Evolutionary conservation across 208 protist species (phyloP), one percentile per base, ranked within the genome.

Genomic region (Crithidia expoeki): DNA sequence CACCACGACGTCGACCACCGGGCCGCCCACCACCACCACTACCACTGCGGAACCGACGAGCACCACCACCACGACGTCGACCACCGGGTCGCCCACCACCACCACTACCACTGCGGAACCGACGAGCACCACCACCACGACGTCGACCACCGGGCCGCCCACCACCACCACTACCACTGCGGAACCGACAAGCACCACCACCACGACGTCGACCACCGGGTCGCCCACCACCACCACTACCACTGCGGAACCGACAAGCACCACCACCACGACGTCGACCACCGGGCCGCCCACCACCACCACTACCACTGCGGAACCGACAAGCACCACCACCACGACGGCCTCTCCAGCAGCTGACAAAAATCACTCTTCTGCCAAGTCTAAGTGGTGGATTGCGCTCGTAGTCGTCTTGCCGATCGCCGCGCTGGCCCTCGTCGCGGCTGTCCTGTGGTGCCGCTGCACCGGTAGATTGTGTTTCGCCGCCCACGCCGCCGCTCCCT

Each of bases 381-480:
- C 38, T 11, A 17, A 10, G 57, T 62, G 57, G 57, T 62, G 57
- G 57, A 49, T 62, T 7, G 38, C n/a, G 11, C 23, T 62, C 5
- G 57, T 17, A 25, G 57, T 62, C 11, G 38, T 42, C 19, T 9
- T 62, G 57, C 38, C 38, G 23, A 38, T 42, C 5, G 38, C 38
- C 38, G 34, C 34, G 0, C 19, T 59, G 4, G 33, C 38, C 4
- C 38, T 30, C 38, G 57, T 42, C 38, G 57, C 9, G 10, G 57
- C 33, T 1, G 38, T 49, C 3, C 6, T 62, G 38, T 62, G 57
- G 57, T 38, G 36, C 36, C 21, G 57, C 38, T 62, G 57, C 38
- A 33, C 57, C 12, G 57, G 57, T 16, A 27, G 21, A 25, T 5
- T 33, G 16, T 47, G 38, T 6, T 50, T 50, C 38, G 57, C 57